Percentiles rank a stretch among this genome's conserved stretches.
phyloP scores from a whole-genome alignment of 148 eudicot genomes.

The Pouteria glomerata region DNA sequence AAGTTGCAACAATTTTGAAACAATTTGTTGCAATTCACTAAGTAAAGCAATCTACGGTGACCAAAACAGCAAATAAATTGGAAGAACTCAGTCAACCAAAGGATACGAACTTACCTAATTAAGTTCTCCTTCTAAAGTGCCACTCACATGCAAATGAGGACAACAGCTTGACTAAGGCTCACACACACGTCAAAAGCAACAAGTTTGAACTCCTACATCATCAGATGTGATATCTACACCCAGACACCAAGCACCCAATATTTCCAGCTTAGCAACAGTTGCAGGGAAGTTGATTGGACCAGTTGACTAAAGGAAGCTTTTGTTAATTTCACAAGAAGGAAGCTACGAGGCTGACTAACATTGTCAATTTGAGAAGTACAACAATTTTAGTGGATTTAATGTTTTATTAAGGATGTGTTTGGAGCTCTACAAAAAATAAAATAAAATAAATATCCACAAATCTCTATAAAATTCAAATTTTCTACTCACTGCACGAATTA shows the following conservation, averaged over 20 bases:
- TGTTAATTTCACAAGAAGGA: neutral
- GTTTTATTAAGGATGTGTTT: no score
- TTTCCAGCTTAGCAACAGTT: neutral
- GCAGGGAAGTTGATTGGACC: neutral
- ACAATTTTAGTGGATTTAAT: neutral
- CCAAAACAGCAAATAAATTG: no score
- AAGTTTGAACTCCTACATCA: neutral
- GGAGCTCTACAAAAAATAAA: no score
- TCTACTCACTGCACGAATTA: no score
- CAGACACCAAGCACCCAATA: neutral
- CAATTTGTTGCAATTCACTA: no score
- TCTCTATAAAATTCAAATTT: no score
- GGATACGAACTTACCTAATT: neutral
- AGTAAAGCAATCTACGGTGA: no score
- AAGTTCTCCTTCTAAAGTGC: neutral
- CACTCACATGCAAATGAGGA: neutral
- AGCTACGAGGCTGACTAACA: constrained; percentile 1
- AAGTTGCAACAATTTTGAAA: no score
- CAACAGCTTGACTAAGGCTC: neutral
- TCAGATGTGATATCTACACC: neutral
- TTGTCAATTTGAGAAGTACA: neutral
- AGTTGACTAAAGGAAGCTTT: neutral
- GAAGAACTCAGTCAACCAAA: neutral
- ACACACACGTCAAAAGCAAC: neutral
- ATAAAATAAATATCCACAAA: no score